phyloP scores from a whole-genome alignment of 345 rosid species.

The Corchorus olitorius region DNA sequence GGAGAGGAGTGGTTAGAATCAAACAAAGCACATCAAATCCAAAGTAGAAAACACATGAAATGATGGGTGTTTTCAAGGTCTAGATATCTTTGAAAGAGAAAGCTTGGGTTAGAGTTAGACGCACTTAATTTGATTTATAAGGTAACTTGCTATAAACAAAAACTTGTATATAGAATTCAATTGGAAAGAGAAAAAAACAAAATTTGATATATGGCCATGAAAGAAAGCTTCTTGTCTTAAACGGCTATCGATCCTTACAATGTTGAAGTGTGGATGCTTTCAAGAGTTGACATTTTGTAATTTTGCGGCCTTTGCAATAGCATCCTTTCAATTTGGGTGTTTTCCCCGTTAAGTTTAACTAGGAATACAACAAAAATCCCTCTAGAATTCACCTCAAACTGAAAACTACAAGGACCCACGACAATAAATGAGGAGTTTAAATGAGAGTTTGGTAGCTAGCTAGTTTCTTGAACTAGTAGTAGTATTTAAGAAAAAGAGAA shows the following conservation, averaged over 20 bases:
- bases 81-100: conserved; percentile 8
- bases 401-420: not conserved
- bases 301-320: not conserved
- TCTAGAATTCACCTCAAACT: conserved; percentile 18
- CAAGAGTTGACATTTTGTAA: conserved; percentile 27
- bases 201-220: conserved; percentile 4
- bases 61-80: conserved; percentile 13
- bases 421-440: not conserved
- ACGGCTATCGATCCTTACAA: conserved; percentile 26
- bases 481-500: not conserved
- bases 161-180: no score
- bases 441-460: not conserved
- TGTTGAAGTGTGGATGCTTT: conserved; percentile 24
- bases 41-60: conserved; percentile 2
- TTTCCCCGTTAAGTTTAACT: not conserved
- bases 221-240: conserved; percentile 20
- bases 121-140: not conserved
- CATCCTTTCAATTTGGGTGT: not conserved
- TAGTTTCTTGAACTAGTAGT: not conserved
- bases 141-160: not conserved
- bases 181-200: conserved; percentile 12
- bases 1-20: not conserved
- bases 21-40: conserved; percentile 5
- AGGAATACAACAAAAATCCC: not conserved
- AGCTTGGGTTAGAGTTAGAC: not conserved